phyloP scores from a whole-genome alignment of 192 early-diverging fungal genomes.

The Nowakowskiella sp. region DNA sequence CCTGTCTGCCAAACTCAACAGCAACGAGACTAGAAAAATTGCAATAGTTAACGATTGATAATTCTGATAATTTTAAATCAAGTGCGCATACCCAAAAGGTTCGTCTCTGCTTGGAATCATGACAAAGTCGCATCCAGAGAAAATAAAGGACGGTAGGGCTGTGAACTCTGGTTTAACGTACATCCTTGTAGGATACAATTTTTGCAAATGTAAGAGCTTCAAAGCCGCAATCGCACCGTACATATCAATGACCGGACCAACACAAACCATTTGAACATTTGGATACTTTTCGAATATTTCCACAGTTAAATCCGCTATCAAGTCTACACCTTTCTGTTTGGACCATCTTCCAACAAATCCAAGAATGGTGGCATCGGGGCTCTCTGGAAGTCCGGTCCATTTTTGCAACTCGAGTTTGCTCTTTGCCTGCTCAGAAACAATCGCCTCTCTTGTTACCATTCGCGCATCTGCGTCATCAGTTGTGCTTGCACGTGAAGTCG shows the following conservation, averaged over 20 bases:
- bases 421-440: neutral
- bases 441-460: neutral
- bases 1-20: constrained; percentile 5
- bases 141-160: neutral
- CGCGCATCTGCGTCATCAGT: neutral
- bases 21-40: no score
- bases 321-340: constrained; percentile 7
- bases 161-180: constrained; percentile 1
- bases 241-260: constrained; percentile 3
- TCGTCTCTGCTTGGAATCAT: constrained; percentile 3
- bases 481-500: no score
- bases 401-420: neutral
- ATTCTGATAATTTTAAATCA: no score
- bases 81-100: no score
- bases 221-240: constrained; percentile 1
- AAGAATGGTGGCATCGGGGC: neutral
- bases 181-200: neutral
- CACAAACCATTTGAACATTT: neutral
- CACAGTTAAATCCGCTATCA: constrained; percentile 5
- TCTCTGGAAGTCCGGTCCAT: constrained; percentile 3
- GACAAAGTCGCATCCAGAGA: constrained; percentile 1
- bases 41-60: no score
- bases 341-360: constrained; percentile 4
- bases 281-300: neutral
- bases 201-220: neutral